Evolutionary conservation across 164 flowering plant genomes (phyloP).

Genomic region (Stephania cephalantha): DNA sequence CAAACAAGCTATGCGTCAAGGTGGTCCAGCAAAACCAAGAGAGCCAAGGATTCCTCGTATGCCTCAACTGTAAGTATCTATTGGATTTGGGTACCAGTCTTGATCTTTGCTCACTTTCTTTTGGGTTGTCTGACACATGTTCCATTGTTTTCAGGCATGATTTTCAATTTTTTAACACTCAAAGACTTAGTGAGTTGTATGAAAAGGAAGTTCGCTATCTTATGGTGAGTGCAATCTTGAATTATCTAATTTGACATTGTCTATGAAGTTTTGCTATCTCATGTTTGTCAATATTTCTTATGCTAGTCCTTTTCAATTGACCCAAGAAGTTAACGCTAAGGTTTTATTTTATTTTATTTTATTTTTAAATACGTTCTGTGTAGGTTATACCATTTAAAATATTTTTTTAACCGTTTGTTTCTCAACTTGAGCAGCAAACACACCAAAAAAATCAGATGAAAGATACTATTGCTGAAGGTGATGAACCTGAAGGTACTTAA

Average conservation of each 20-base stretch:
- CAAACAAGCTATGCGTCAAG: conserved; percentile 98
- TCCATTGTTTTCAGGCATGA: conserved; percentile 62
- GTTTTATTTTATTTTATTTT: neutral
- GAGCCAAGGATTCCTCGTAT: conserved; percentile 98
- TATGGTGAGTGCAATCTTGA: conserved; percentile 49
- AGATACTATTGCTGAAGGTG: conserved; percentile 77
- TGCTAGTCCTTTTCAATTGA: neutral
- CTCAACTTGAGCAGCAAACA: conserved; percentile 36
- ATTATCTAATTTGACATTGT: neutral
- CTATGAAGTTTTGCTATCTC: neutral
- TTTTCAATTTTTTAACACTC: conserved; percentile 93
- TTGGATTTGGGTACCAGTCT: neutral
- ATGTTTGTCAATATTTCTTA: conserved; percentile 16
- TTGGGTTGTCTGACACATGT: neutral
- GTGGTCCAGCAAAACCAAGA: conserved; percentile 84
- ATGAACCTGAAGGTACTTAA: conserved; percentile 83
- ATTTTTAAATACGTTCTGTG: neutral
- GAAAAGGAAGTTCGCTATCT: conserved; percentile 96
- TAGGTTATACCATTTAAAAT: neutral
- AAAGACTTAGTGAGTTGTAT: conserved; percentile 77
- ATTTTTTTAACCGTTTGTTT: neutral
- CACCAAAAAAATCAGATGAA: conserved; percentile 87
- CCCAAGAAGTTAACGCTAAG: neutral
- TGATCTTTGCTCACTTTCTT: conserved; percentile 7
- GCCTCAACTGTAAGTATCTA: conserved; percentile 88